Percentiles rank a stretch among this genome's conserved stretches.
phyloP scores from a whole-genome alignment of 164 flowering plant genomes.

The grape (Vitis vinifera) region DNA sequence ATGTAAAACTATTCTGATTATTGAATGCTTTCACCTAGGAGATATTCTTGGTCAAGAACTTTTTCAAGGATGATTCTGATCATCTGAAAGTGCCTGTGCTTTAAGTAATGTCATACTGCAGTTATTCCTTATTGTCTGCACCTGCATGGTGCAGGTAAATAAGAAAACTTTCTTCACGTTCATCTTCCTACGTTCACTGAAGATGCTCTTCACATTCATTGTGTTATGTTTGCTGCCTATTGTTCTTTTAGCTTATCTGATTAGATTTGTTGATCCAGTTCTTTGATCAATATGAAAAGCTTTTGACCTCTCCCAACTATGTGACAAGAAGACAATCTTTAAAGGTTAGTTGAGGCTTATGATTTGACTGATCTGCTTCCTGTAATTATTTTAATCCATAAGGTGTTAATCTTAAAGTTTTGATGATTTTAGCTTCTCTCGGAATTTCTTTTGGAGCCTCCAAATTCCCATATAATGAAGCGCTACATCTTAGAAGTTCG shows the following conservation, averaged over 20 bases:
- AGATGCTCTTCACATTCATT: no score
- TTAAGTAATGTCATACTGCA: background rate
- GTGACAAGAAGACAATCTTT: conserved; percentile 96
- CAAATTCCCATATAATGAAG: conserved; percentile 88
- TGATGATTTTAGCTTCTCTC: conserved; percentile 75
- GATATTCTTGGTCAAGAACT: conserved; percentile 7
- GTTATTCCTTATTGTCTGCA: background rate
- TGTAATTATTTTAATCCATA: background rate
- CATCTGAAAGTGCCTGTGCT: background rate
- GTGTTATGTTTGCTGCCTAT: background rate
- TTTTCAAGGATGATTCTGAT: background rate
- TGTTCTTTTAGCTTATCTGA: conserved; percentile 17
- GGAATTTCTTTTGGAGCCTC: conserved; percentile 93
- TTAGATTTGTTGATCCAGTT: conserved; percentile 54
- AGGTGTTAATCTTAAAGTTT: conserved; percentile 8
- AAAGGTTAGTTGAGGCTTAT: conserved; percentile 58
- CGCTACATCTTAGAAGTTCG: conserved; percentile 83
- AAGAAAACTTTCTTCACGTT: conserved; percentile 1
- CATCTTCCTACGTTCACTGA: background rate
- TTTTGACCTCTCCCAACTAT: conserved; percentile 83
- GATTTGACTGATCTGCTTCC: conserved; percentile 5
- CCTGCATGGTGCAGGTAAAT: conserved; percentile 5
- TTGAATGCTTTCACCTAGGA: background rate
- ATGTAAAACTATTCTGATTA: background rate
- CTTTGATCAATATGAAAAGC: conserved; percentile 77